These are phyloP conservation scores for Cerrena zonata DNA, from an alignment of 1,284 basidiomycete genomes.

Conservation along the genomic window DNA sequence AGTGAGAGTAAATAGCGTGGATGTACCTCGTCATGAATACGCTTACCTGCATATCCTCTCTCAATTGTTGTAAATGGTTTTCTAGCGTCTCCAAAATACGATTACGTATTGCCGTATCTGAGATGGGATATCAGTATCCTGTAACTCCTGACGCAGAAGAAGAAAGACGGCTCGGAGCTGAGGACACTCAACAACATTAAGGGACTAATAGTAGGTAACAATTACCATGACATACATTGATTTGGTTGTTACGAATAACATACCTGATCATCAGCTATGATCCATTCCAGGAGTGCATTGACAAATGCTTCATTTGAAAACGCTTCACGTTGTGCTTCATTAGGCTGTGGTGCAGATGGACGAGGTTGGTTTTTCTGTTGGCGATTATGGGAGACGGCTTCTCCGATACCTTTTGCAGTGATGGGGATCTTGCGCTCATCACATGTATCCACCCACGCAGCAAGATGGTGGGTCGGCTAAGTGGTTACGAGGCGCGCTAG, in stretches of 20 bases:
- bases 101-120: slow-evolving; percentile 19
- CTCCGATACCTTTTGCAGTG: too few relatives aligned
- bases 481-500: too few relatives aligned
- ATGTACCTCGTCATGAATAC: background rate
- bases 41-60: slow-evolving; percentile 9
- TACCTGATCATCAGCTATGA: slow-evolving; percentile 28
- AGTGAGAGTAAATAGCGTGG: slow-evolving; percentile 2
- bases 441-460: too few relatives aligned
- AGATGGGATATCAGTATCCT: slow-evolving; percentile 26
- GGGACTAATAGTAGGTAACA: slow-evolving; percentile 16
- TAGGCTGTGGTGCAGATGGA: too few relatives aligned
- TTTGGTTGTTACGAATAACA: background rate
- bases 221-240: background rate
- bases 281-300: slow-evolving; percentile 17
- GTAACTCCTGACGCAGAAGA: slow-evolving; percentile 18
- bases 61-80: background rate
- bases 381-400: too few relatives aligned
- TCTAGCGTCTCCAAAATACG: slow-evolving; percentile 17
- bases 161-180: slow-evolving; percentile 26
- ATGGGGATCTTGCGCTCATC: too few relatives aligned
- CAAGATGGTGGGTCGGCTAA: too few relatives aligned
- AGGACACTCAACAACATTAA: slow-evolving; percentile 25
- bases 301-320: slow-evolving; percentile 6
- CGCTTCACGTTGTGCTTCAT: background rate
- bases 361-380: too few relatives aligned